phyloP scores from a whole-genome alignment of 1,284 basidiomycete genomes.

The Mycena citricolor region DNA sequence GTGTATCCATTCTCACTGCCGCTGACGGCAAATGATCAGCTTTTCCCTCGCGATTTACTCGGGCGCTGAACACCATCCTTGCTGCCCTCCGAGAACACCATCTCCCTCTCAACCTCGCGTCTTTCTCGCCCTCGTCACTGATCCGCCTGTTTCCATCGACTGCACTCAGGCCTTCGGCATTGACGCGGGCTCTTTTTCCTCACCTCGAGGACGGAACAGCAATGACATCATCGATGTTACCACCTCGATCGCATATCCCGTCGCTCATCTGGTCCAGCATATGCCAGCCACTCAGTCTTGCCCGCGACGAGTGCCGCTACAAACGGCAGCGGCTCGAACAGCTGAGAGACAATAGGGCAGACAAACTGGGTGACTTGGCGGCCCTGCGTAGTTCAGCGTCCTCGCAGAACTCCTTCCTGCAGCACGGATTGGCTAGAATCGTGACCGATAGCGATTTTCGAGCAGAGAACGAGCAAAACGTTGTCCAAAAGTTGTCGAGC shows the following conservation, averaged over 20 bases:
- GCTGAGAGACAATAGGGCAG: constrained; percentile 64
- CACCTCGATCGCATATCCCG: constrained; percentile 7
- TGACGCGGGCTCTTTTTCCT: constrained; percentile 63
- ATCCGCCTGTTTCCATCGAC: constrained; percentile 48
- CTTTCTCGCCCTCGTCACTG: constrained; percentile 51
- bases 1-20: constrained; percentile 1
- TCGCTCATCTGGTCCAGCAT: constrained; percentile 26
- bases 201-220: constrained; percentile 40
- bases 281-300: constrained; percentile 51
- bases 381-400: constrained; percentile 44
- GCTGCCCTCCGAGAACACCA: constrained; percentile 45
- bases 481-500: constrained; percentile 10
- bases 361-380: constrained; percentile 58
- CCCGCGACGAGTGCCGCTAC: constrained; percentile 61
- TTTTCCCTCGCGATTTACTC: constrained; percentile 52
- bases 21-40: constrained; percentile 39
- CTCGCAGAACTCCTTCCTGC: constrained; percentile 27
- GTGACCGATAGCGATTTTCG: background rate
- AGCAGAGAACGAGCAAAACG: constrained; percentile 4
- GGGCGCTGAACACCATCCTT: constrained; percentile 43
- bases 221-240: constrained; percentile 18
- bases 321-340: constrained; percentile 58
- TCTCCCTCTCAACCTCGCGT: constrained; percentile 47
- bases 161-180: constrained; percentile 43
- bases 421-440: constrained; percentile 21